Evolutionary conservation across 2,329 filamentous ascomycete genomes (phyloP), one percentile per base, ranked within the genome.

Genomic region (Huntiella moniliformis): DNA sequence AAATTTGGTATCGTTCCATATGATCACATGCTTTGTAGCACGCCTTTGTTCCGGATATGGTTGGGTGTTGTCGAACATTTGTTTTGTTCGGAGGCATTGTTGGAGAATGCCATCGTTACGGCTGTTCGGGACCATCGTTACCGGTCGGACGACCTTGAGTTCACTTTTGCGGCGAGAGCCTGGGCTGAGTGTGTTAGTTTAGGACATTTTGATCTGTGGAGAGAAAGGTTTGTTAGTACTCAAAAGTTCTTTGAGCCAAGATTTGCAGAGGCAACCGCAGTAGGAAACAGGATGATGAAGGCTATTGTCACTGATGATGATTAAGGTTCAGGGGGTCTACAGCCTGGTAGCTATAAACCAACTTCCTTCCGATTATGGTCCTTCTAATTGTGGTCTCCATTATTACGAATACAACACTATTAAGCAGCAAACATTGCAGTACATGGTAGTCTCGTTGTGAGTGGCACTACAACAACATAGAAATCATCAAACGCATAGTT

Each of bases 11-110:
- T 95, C 55, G 82, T 92, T 41, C 91, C 91, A 1, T 98, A 98
- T 61, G 88, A 98, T 62, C 92, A 98, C 67, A 98, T 98, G 87
- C 92, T 98, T 54, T 98, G 91, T 66, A 94, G 86, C 45, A 98
- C 91, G 35, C 91, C 91, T 65, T 74, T 96, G 40, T 98, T 98
- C 67, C 82, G 91, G 43, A 75, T 98, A 52, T 95, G 91, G 76
- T 73, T 98, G 32, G 91, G 91, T 47, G 92, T 95, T n/a, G 88
- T 87, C 1, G 91, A 98, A 63, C 88, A 93, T 59, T 70, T 98
- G 34, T 98, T 95, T 67, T 79, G 86, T 52, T 86, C 87, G 56
- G 70, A 74, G 13, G 74, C 73, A 2, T 67, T 94, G 44, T 74
- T 98, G 11, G 80, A 93, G 43, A 85, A 91, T 58, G 81, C 82